Conservation (phyloP, 2,329 filamentous ascomycete species). For the Pleomassaria siparia region DNA sequence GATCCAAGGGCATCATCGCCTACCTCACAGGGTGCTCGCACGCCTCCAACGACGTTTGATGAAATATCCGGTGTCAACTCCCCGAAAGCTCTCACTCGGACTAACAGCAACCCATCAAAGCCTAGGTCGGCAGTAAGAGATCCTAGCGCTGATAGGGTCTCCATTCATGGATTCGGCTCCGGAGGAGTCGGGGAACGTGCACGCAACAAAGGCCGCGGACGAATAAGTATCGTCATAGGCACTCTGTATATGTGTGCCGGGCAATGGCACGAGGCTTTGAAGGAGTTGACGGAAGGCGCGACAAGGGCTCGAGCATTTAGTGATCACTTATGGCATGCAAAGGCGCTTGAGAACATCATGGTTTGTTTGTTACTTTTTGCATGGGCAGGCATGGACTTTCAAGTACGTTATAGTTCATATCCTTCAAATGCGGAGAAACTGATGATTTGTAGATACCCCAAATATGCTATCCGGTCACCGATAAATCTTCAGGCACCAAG, state of each 20-base stretch:
- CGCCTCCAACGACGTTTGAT: constrained; percentile 54
- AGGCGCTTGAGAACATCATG: constrained; percentile 85
- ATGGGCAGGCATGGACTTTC: constrained; percentile 82
- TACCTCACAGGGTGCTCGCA: constrained; percentile 28
- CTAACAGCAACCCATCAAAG: constrained; percentile 27
- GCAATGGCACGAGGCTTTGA: constrained; percentile 84
- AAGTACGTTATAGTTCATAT: constrained; percentile 50
- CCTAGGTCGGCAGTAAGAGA: constrained; percentile 60
- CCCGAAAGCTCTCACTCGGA: constrained; percentile 46
- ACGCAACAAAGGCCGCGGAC: constrained; percentile 77
- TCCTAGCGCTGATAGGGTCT: constrained; percentile 62
- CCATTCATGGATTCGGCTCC: constrained; percentile 65
- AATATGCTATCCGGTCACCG: constrained; percentile 54
- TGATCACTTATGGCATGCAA: constrained; percentile 97
- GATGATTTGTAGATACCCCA: constrained; percentile 53
- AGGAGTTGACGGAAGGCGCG: constrained; percentile 79
- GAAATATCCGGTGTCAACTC: constrained; percentile 40
- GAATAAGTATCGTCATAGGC: constrained; percentile 77
- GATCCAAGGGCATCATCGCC: constrained; percentile 31
- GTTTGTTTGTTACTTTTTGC: constrained; percentile 80
- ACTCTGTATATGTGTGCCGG: constrained; percentile 87
- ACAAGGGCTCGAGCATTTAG: constrained; percentile 74
- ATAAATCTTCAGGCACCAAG: constrained; percentile 50
- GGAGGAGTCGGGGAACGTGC: constrained; percentile 72
- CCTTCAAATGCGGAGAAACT: background rate